These are phyloP conservation scores for Pichia sp. DNA, from an alignment of 1,139 yeast genomes.

Conservation along the genomic window DNA sequence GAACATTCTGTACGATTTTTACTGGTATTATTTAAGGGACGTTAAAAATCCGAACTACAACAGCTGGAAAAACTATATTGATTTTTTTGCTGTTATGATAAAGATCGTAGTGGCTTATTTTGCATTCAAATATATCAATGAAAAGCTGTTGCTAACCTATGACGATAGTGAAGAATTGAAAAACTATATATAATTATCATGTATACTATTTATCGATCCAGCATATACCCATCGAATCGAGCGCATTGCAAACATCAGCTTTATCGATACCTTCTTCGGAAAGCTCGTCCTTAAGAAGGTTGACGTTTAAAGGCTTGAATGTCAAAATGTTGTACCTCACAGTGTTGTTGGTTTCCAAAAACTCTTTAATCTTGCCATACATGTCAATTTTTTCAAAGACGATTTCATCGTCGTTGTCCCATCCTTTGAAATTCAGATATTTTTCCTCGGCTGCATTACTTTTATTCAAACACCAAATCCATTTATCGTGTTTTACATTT, in stretches of 20 bases:
- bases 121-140: too few relatives aligned
- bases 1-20: slow-evolving; percentile 5
- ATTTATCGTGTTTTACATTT: slow-evolving; percentile 61
- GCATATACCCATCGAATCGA: slow-evolving; percentile 23
- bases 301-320: slow-evolving; percentile 19
- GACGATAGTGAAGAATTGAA: too few relatives aligned
- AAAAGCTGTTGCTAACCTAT: too few relatives aligned
- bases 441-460: background rate
- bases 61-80: too few relatives aligned
- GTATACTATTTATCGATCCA: slow-evolving; percentile 13
- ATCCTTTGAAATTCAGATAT: slow-evolving; percentile 1
- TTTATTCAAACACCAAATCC: slow-evolving; percentile 1
- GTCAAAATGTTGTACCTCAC: slow-evolving; percentile 13
- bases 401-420: background rate
- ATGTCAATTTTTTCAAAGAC: background rate
- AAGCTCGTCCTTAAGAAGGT: background rate
- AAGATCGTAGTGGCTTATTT: too few relatives aligned
- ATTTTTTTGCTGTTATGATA: too few relatives aligned
- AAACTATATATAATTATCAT: too few relatives aligned
- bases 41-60: background rate
- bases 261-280: slow-evolving; percentile 9
- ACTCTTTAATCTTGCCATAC: background rate
- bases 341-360: slow-evolving; percentile 12
- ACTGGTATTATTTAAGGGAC: slow-evolving; percentile 6
- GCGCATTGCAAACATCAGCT: slow-evolving; percentile 12